A percentile compares a stretch with the other conserved stretches of the same genome.
Evolutionary conservation across 2,329 filamentous ascomycete species (phyloP).

Genomic region (Calonectria fujianensis): DNA sequence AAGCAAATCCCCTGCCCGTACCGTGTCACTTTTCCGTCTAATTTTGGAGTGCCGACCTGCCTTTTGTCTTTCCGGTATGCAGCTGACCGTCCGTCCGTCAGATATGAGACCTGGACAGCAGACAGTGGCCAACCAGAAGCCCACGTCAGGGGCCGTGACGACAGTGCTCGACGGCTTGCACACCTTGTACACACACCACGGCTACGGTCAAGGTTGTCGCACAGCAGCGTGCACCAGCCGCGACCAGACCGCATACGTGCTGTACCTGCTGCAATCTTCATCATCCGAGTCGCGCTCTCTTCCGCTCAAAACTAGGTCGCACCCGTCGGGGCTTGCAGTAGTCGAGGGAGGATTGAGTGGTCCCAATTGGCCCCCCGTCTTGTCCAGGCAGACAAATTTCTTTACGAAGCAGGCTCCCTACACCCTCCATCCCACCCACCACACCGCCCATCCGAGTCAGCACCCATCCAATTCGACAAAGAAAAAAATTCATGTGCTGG

Average conservation of each 20-base stretch:
- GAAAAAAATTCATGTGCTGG: constrained; percentile 27
- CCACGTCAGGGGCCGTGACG: constrained; percentile 11
- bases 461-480: constrained; percentile 38
- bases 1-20: constrained; percentile 34
- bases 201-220: not conserved
- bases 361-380: constrained; percentile 44
- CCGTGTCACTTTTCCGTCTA: constrained; percentile 44
- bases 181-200: constrained; percentile 19
- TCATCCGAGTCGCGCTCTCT: constrained; percentile 25
- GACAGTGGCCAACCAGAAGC: constrained; percentile 32
- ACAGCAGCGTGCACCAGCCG: constrained; percentile 22
- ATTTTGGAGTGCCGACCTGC: constrained; percentile 47
- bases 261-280: constrained; percentile 16
- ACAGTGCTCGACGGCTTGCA: not conserved
- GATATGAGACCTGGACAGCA: constrained; percentile 32
- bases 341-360: constrained; percentile 33
- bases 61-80: constrained; percentile 44
- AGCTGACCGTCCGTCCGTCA: constrained; percentile 47
- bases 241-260: constrained; percentile 20
- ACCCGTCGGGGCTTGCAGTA: constrained; percentile 50
- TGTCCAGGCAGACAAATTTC: constrained; percentile 53
- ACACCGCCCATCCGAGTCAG: constrained; percentile 47
- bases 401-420: constrained; percentile 28
- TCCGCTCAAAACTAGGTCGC: constrained; percentile 35
- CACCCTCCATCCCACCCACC: constrained; percentile 34